A percentile compares a stretch with the other conserved stretches of the same genome.
These are phyloP conservation scores for Emericellopsis terricola DNA, from an alignment of 495 filamentous ascomycete species.

Conservation along the genomic window DNA sequence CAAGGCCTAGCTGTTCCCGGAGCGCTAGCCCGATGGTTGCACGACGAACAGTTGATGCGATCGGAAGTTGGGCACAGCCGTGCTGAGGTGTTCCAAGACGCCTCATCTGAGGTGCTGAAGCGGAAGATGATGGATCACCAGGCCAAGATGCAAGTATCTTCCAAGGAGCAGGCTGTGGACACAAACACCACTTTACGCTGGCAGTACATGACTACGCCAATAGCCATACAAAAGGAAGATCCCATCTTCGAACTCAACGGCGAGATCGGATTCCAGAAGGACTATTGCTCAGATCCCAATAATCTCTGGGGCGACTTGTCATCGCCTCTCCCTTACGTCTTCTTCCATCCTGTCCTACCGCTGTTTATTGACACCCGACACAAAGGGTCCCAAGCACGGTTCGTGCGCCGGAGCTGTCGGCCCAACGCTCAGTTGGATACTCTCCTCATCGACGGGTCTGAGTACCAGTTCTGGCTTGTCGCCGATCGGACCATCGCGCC, in stretches of 20 bases:
- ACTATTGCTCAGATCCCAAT: conserved; percentile 51
- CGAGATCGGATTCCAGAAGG: conserved; percentile 58
- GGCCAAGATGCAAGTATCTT: no score
- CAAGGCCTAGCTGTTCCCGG: conserved; percentile 48
- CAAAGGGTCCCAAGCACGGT: conserved; percentile 70
- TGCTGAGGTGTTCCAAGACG: conserved; percentile 28
- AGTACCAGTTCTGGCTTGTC: conserved; percentile 81
- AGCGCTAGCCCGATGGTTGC: conserved; percentile 54
- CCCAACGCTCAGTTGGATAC: conserved; percentile 73
- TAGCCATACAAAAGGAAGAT: conserved; percentile 38
- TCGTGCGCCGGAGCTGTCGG: conserved; percentile 71
- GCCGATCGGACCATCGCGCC: conserved; percentile 51
- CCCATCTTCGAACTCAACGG: conserved; percentile 79
- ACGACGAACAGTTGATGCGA: conserved; percentile 33
- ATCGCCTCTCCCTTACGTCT: conserved; percentile 71
- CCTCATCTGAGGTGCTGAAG: not conserved
- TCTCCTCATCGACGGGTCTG: conserved; percentile 50
- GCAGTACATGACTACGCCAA: conserved; percentile 47
- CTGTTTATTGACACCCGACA: conserved; percentile 80
- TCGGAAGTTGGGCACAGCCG: conserved; percentile 18
- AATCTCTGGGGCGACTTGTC: conserved; percentile 63
- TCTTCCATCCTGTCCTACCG: conserved; percentile 65
- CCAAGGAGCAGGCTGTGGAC: conserved; percentile 20
- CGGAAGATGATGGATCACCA: no score
- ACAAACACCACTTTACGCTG: conserved; percentile 30